Conservation (phyloP, 2,329 filamentous ascomycete species). For the Colletotrichum musicola region DNA sequence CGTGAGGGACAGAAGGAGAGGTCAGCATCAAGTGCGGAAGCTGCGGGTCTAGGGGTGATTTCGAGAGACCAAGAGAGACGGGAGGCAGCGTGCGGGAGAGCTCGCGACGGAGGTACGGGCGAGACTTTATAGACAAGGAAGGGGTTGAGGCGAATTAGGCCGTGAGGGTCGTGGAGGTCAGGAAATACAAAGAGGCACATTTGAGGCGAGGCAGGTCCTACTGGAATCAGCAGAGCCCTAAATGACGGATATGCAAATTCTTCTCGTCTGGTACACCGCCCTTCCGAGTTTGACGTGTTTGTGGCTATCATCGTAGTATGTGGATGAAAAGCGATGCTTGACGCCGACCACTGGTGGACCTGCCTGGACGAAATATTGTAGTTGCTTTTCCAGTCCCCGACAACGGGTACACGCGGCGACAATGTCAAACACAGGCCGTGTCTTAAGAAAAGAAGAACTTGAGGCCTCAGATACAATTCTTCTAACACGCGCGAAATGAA, state of each 20-base stretch:
- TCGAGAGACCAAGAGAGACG: constrained; percentile 1
- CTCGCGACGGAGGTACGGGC: background rate
- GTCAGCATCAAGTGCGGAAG: background rate
- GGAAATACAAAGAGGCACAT: constrained; percentile 30
- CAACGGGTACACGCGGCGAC: no score
- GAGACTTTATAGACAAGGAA: constrained; percentile 21
- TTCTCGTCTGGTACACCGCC: constrained; percentile 14
- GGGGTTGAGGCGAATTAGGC: constrained; percentile 6
- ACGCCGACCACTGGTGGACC: no score
- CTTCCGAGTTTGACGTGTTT: background rate
- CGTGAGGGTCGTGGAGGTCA: constrained; percentile 10
- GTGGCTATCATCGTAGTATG: background rate
- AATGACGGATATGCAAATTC: constrained; percentile 28
- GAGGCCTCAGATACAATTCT: no score
- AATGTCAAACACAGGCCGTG: no score
- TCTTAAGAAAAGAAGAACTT: no score
- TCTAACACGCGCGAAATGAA: no score
- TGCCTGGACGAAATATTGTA: no score
- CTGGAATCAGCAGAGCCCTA: constrained; percentile 4
- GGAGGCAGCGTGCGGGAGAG: background rate
- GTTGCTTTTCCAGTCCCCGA: no score
- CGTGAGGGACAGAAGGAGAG: background rate
- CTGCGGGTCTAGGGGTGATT: background rate
- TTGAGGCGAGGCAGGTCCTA: constrained; percentile 15
- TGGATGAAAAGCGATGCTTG: no score